Evolutionary conservation across 441 rosid species (phyloP), one percentile per base, ranked within the genome.

Genomic region (Erodium trifolium): DNA sequence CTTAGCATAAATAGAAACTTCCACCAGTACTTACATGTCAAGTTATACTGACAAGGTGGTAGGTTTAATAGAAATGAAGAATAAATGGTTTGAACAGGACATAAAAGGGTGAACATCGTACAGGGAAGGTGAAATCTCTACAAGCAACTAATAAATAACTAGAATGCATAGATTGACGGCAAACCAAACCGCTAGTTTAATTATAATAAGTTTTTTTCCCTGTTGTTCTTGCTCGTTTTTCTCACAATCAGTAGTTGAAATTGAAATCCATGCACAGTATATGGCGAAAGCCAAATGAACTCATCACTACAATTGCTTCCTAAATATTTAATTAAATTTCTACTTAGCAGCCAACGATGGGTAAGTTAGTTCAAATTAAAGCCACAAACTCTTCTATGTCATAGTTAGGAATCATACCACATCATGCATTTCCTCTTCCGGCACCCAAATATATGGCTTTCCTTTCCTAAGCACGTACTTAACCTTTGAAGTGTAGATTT

Each of bases 391-490:
- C 23, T 60, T 60, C 4, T 60, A 19, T 18, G 31, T 10, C 59
- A 51, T 5, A 16, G 62, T 16, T 17, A 55, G 62, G 62, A 55
- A 78, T 72, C 86, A 72, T 86, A 93, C 96, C 79, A 89, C 87
- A 78, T 88, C 87, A 81, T 93, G 99, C 16, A 78, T 68, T 43
- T 91, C 98, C 27, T 84, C 80, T 72, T 91, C 95, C 0, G 92
- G 89, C 17, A 91, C 87, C 96, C 94, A 93, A 41, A 93, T 80
- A 76, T 82, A 89, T 0, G 95, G 97, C 78, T 78, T 91, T 68
- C 93, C 96, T 76, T 81, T 82, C 79, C 78, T 87, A 43, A 88
- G 71, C 64, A 89, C 81, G 75, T 93, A 91, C 79, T 86, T 89
- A 27, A 89, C 88, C 82, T 93, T 93, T 39, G 99, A 89, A 73